These are phyloP conservation scores for Raffaelea albimanens DNA, from an alignment of 2,329 filamentous ascomycete species.

Conservation along the genomic window DNA sequence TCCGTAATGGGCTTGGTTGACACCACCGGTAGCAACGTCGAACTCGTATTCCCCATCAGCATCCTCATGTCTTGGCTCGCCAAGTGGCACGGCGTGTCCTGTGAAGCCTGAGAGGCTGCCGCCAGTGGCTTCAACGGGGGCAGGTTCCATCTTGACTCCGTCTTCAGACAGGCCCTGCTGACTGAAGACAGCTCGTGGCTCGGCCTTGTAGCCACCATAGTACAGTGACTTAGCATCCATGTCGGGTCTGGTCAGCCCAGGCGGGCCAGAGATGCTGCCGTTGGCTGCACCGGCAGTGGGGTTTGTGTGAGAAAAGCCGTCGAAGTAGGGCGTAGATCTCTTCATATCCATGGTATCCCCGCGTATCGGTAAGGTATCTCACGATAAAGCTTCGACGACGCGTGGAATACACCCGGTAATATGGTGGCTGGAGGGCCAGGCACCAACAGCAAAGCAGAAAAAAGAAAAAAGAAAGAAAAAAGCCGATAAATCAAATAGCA, in stretches of 20 bases:
- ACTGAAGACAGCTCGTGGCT: not conserved
- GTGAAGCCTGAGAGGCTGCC: not conserved
- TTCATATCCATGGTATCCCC: conserved; percentile 11
- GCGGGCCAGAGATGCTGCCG: conserved; percentile 4
- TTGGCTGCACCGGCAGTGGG: not conserved
- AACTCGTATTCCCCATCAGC: conserved; percentile 11
- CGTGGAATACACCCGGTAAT: conserved; percentile 1
- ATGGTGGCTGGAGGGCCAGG: not conserved
- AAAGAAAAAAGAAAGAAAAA: not conserved
- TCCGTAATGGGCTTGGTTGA: conserved; percentile 3
- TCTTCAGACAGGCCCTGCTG: not conserved
- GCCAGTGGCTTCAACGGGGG: not conserved
- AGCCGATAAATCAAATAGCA: not conserved
- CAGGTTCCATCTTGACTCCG: not conserved
- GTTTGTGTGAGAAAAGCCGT: conserved; percentile 5
- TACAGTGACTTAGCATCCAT: not conserved
- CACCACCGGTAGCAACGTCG: conserved; percentile 3
- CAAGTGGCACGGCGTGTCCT: conserved; percentile 2
- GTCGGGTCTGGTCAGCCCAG: too few species aligned
- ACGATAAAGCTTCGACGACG: conserved; percentile 10
- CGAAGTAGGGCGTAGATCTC: conserved; percentile 7
- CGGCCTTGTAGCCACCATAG: not conserved
- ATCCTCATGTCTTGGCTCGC: conserved; percentile 3
- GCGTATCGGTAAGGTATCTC: not conserved
- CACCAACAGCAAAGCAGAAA: not conserved